phyloP scores from a whole-genome alignment of 2,329 filamentous ascomycete genomes.

The Ceratocystis cubensis region DNA sequence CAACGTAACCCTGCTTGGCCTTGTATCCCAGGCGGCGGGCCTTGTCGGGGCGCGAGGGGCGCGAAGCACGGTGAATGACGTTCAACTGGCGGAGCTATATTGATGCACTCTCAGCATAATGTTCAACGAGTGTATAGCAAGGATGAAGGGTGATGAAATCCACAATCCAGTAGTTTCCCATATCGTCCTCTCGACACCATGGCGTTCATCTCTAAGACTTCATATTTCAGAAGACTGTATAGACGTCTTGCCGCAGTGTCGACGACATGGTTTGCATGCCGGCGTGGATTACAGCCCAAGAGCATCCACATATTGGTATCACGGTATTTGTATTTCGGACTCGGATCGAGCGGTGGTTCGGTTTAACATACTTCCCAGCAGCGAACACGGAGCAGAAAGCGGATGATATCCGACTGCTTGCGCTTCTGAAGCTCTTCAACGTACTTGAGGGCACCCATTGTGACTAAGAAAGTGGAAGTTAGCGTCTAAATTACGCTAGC shows the following conservation, averaged over 20 bases:
- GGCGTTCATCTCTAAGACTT: slow-evolving; percentile 24
- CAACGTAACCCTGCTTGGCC: slow-evolving; percentile 99
- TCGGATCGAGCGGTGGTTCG: slow-evolving; percentile 20
- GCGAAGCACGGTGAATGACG: slow-evolving; percentile 97
- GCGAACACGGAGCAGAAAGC: slow-evolving; percentile 98
- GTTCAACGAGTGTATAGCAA: slow-evolving; percentile 99
- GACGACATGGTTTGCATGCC: slow-evolving; percentile 21
- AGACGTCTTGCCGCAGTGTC: slow-evolving; percentile 15
- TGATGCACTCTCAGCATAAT: slow-evolving; percentile 99
- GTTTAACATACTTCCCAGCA: slow-evolving; percentile 93
- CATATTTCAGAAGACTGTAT: slow-evolving; percentile 16
- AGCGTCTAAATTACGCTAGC: not conserved
- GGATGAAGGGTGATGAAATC: slow-evolving; percentile 30
- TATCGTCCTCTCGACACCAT: slow-evolving; percentile 25
- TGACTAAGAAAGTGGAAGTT: slow-evolving; percentile 31
- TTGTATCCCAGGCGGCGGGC: slow-evolving; percentile 99
- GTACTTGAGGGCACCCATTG: slow-evolving; percentile 99
- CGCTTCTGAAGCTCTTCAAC: slow-evolving; percentile 99
- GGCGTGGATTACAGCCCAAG: slow-evolving; percentile 20
- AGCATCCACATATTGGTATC: slow-evolving; percentile 22
- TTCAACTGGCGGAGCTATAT: slow-evolving; percentile 99
- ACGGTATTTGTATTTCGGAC: slow-evolving; percentile 18
- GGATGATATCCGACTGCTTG: slow-evolving; percentile 99
- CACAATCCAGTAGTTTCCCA: slow-evolving; percentile 19
- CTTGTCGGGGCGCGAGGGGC: slow-evolving; percentile 98